Evolutionary conservation across 2,329 filamentous ascomycete species (phyloP).

Genomic region (Exophiala dermatitidis): DNA sequence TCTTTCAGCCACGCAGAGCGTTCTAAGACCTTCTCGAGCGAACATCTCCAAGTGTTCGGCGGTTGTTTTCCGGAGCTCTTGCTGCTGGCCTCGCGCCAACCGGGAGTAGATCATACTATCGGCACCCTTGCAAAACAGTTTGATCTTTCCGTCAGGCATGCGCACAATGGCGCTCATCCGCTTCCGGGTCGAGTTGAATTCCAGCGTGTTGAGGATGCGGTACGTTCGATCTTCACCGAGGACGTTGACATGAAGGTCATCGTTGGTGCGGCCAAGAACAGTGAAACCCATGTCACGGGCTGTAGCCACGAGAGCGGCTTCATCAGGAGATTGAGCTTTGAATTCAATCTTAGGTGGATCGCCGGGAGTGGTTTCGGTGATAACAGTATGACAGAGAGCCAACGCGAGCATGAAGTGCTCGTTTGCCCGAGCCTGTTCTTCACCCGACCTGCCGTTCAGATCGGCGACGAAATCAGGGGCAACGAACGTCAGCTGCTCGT

Average conservation of each 20-base stretch:
- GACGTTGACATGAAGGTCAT: slow-evolving; percentile 78
- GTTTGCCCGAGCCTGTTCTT: slow-evolving; percentile 68
- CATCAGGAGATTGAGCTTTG: slow-evolving; percentile 95
- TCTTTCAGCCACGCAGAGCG: slow-evolving; percentile 83
- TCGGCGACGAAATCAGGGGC: slow-evolving; percentile 84
- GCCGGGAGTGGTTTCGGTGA: slow-evolving; percentile 82
- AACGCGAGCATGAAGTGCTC: slow-evolving; percentile 90
- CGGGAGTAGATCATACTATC: slow-evolving; percentile 96
- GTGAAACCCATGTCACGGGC: slow-evolving; percentile 94
- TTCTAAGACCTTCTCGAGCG: slow-evolving; percentile 87
- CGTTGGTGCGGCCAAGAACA: slow-evolving; percentile 69
- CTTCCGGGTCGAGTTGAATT: slow-evolving; percentile 95
- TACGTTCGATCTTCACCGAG: slow-evolving; percentile 81
- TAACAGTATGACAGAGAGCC: slow-evolving; percentile 93
- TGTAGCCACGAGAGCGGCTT: slow-evolving; percentile 87
- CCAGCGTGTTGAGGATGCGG: slow-evolving; percentile 83
- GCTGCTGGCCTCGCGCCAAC: slow-evolving; percentile 75
- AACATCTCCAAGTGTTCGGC: slow-evolving; percentile 96
- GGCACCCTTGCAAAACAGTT: slow-evolving; percentile 93
- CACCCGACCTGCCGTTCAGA: slow-evolving; percentile 66
- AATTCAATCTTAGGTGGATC: slow-evolving; percentile 86
- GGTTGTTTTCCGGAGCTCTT: slow-evolving; percentile 71
- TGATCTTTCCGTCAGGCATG: slow-evolving; percentile 84
- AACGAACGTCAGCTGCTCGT: slow-evolving; percentile 85
- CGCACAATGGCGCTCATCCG: slow-evolving; percentile 95